Percentiles rank a stretch among this genome's conserved stretches.
phyloP scores from a whole-genome alignment of 257 asterid species.

The Lycium barbarum region DNA sequence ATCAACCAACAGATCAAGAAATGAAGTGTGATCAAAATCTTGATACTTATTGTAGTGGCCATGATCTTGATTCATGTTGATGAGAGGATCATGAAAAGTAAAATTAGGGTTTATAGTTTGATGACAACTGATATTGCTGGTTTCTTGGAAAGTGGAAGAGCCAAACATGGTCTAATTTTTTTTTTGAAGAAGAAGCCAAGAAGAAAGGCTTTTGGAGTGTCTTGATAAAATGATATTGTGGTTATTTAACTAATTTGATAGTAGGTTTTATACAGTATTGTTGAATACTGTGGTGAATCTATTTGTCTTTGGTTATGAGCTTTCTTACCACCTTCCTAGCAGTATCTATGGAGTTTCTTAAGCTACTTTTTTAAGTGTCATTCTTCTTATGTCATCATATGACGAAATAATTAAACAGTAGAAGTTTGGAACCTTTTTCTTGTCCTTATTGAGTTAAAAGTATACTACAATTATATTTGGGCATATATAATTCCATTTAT shows the following conservation, averaged over 20 bases:
- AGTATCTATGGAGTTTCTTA: conserved; percentile 22
- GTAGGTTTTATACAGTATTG: neutral
- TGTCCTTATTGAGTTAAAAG: neutral
- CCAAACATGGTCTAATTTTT: neutral
- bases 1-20: neutral
- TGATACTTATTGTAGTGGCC: neutral
- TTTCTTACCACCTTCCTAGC: conserved; percentile 29
- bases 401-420: neutral
- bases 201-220: neutral
- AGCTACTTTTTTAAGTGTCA: neutral
- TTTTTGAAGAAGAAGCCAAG: neutral
- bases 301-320: neutral
- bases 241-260: neutral
- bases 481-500: neutral
- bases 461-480: neutral
- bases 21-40: conserved; percentile 21
- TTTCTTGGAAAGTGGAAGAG: conserved; percentile 28
- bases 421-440: neutral
- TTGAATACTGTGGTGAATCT: neutral
- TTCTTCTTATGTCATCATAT: conserved; percentile 13
- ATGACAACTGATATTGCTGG: neutral
- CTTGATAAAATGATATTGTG: conserved; percentile 5
- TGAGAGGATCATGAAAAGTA: neutral
- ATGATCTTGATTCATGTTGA: conserved; percentile 25
- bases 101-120: conserved; percentile 22